These are phyloP conservation scores for Coemansia sp. DNA, from an alignment of 192 early-diverging fungal genomes.

Conservation along the genomic window DNA sequence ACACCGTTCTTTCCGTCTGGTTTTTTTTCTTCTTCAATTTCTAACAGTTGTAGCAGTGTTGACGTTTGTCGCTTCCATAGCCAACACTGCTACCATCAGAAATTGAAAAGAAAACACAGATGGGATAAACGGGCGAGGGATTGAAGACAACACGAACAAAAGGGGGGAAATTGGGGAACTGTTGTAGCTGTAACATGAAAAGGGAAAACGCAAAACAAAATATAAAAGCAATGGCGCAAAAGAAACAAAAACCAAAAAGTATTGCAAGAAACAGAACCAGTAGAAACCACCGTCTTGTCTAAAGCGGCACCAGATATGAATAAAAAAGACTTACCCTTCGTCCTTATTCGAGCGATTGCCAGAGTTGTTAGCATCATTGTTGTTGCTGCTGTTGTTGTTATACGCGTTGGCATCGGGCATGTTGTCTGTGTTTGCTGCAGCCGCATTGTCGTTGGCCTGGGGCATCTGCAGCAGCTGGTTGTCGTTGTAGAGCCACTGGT, in stretches of 20 bases:
- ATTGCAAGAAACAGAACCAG: not conserved
- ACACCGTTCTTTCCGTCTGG: not conserved
- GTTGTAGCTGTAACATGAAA: too few species aligned
- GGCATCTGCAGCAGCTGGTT: constrained; percentile 28
- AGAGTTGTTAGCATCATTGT: constrained; percentile 7
- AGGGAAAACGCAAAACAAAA: not conserved
- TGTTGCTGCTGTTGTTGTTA: not conserved
- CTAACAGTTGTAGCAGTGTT: too few species aligned
- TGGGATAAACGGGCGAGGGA: too few species aligned
- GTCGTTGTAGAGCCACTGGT: constrained; percentile 50
- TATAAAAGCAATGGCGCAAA: not conserved
- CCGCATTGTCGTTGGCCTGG: constrained; percentile 3
- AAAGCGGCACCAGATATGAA: too few species aligned
- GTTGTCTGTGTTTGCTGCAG: constrained; percentile 1
- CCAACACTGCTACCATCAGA: too few species aligned
- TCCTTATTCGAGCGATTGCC: constrained; percentile 20
- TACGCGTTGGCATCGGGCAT: not conserved
- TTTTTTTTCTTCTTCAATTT: not conserved
- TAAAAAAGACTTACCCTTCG: constrained; percentile 39
- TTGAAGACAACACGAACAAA: too few species aligned
- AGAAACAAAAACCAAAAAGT: constrained; percentile 14
- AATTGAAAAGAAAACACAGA: constrained; percentile 8
- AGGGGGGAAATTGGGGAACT: too few species aligned
- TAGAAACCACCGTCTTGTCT: not conserved
- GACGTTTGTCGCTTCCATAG: too few species aligned